Evolutionary conservation across 176 grass and related monocot genomes (phyloP).

Genomic region (Ananas comosus): DNA sequence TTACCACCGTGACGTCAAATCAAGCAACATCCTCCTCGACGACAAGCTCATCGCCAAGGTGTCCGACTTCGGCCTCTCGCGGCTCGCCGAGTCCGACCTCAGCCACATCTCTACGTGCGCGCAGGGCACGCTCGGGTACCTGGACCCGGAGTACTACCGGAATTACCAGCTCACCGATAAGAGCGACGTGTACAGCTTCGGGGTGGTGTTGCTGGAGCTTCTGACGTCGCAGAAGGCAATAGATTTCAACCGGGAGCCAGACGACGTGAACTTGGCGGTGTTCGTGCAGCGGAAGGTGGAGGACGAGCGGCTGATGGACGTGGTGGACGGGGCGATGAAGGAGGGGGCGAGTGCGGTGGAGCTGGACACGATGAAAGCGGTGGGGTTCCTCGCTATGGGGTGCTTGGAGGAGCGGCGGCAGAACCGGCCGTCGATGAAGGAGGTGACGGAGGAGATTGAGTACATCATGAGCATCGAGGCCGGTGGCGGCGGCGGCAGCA

Average conservation of each 20-base stretch:
- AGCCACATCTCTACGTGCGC: constrained; percentile 87
- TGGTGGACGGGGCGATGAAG: constrained; percentile 36
- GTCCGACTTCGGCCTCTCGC: constrained; percentile 64
- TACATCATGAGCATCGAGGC: constrained; percentile 61
- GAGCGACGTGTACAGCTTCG: constrained; percentile 86
- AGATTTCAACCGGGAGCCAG: constrained; percentile 42
- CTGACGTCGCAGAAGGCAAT: constrained; percentile 72
- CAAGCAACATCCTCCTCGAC: constrained; percentile 78
- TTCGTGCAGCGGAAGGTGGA: constrained; percentile 33
- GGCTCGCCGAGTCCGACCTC: constrained; percentile 48
- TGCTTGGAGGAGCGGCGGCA: constrained; percentile 74
- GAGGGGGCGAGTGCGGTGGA: constrained; percentile 38
- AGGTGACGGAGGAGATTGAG: constrained; percentile 65
- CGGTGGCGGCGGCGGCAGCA: not conserved
- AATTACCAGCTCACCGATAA: constrained; percentile 84
- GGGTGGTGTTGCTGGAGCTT: constrained; percentile 84
- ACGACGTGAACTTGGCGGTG: constrained; percentile 68
- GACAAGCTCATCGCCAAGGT: constrained; percentile 52
- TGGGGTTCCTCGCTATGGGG: constrained; percentile 47
- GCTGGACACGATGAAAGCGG: constrained; percentile 62
- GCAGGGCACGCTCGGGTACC: constrained; percentile 69
- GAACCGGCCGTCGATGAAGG: constrained; percentile 69
- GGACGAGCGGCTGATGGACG: constrained; percentile 48
- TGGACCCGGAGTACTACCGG: constrained; percentile 77
- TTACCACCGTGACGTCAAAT: constrained; percentile 89